phyloP scores from a whole-genome alignment of 108 stramenopile genomes.

The Pseudonitzschia delicatissima region DNA sequence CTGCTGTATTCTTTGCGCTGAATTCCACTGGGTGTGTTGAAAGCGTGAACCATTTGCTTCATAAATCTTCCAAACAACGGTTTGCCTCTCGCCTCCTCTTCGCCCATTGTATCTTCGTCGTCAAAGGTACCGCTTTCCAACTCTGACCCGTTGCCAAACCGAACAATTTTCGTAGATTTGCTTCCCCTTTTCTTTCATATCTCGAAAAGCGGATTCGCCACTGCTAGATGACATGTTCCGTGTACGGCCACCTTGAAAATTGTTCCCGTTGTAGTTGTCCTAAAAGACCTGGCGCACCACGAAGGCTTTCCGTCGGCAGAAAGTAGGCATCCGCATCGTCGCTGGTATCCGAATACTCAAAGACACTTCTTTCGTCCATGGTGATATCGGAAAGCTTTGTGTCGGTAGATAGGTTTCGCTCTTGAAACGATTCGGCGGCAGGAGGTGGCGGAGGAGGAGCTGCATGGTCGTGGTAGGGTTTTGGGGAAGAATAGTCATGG shows the following conservation, averaged over 20 bases:
- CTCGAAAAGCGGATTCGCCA: conserved; percentile 25
- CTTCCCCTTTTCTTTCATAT: conserved; percentile 12
- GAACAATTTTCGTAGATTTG: conserved; percentile 20
- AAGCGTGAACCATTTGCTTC: conserved; percentile 24
- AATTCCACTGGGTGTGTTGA: conserved; percentile 18
- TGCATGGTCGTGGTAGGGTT: conserved; percentile 17
- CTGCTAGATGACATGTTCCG: neutral
- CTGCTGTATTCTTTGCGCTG: neutral
- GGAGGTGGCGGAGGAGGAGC: conserved; percentile 9
- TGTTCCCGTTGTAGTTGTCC: conserved; percentile 12
- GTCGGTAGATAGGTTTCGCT: conserved; percentile 7
- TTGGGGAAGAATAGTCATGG: conserved; percentile 9
- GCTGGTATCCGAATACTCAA: conserved; percentile 42
- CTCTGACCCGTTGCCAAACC: neutral
- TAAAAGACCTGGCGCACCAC: conserved; percentile 1
- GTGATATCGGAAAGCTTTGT: conserved; percentile 29
- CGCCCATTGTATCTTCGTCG: conserved; percentile 2
- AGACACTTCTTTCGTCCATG: conserved; percentile 22
- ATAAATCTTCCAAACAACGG: conserved; percentile 15
- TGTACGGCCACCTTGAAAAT: neutral
- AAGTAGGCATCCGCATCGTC: conserved; percentile 37
- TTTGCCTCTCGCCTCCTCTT: neutral
- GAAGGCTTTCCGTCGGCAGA: too few relatives aligned
- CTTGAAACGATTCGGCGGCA: neutral
- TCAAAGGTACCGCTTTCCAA: neutral